Evolutionary conservation across 371 early-diverging fungal genomes (phyloP).

Genomic region (Rhizopus microsporus): DNA sequence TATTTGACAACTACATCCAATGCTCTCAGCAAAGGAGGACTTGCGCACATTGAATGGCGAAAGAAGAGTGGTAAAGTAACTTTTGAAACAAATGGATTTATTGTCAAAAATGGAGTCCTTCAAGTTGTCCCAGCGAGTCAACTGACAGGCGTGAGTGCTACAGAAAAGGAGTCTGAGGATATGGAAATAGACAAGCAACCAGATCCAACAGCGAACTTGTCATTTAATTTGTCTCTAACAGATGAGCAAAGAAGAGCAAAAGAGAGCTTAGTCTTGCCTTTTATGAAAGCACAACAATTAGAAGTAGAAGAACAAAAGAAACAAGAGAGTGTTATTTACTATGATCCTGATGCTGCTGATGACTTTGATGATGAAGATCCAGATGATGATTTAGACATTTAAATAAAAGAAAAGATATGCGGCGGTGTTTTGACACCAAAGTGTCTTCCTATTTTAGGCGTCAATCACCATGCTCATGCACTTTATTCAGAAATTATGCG

Average conservation of each 20-base stretch:
- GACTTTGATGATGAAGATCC: conserved; percentile 84
- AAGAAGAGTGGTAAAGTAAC: conserved; percentile 49
- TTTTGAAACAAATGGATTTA: conserved; percentile 40
- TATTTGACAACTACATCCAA: conserved; percentile 43
- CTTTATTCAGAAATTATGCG: neutral
- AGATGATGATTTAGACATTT: conserved; percentile 81
- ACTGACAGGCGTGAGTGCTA: conserved; percentile 21
- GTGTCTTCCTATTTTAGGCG: conserved; percentile 4
- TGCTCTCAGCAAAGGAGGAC: conserved; percentile 26
- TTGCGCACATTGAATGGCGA: conserved; percentile 47
- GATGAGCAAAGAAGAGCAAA: conserved; percentile 81
- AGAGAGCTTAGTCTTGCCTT: conserved; percentile 78
- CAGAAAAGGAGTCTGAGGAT: conserved; percentile 13
- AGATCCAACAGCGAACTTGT: conserved; percentile 59
- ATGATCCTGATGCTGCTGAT: conserved; percentile 75
- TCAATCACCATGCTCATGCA: neutral
- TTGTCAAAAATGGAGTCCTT: conserved; percentile 10
- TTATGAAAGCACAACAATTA: conserved; percentile 69
- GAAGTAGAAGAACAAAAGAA: conserved; percentile 28
- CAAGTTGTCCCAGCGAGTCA: conserved; percentile 24
- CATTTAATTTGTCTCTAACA: conserved; percentile 85
- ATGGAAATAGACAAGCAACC: conserved; percentile 18
- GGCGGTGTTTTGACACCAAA: neutral
- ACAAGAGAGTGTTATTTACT: conserved; percentile 46
- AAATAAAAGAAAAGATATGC: conserved; percentile 12